Conservation (phyloP, 768 basidiomycete species). For the Tylopilus subfusipes region DNA sequence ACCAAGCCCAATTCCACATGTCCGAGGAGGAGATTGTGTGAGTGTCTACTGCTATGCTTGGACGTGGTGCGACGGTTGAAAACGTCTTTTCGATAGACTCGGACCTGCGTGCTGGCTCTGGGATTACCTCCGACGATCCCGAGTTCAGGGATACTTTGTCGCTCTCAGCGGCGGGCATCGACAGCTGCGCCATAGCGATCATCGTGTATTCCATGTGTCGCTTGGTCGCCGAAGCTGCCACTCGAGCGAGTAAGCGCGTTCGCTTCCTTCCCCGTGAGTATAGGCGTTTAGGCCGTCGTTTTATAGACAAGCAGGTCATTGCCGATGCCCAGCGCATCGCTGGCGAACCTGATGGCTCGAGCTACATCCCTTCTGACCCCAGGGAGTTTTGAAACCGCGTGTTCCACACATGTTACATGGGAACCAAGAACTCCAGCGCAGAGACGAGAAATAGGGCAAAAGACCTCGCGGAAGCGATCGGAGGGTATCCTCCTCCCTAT, state of each 20-base stretch:
- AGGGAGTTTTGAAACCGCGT: slow-evolving; percentile 81
- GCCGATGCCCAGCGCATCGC: slow-evolving; percentile 85
- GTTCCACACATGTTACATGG: slow-evolving; percentile 99
- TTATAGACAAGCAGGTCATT: slow-evolving; percentile 78
- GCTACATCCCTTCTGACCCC: slow-evolving; percentile 82
- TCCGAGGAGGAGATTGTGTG: slow-evolving; percentile 99
- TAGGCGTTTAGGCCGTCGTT: not conserved
- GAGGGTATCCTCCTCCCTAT: slow-evolving; percentile 53
- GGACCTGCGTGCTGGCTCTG: slow-evolving; percentile 99
- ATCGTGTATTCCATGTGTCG: slow-evolving; percentile 98
- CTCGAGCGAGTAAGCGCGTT: slow-evolving; percentile 55
- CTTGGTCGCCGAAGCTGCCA: slow-evolving; percentile 77
- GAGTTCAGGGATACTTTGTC: slow-evolving; percentile 92
- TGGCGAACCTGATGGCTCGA: slow-evolving; percentile 77
- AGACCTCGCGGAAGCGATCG: slow-evolving; percentile 82
- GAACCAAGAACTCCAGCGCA: slow-evolving; percentile 88
- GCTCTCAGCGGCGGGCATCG: slow-evolving; percentile 97
- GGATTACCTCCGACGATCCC: slow-evolving; percentile 95
- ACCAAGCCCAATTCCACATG: slow-evolving; percentile 54
- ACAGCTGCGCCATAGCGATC: slow-evolving; percentile 94
- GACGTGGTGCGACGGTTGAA: not conserved
- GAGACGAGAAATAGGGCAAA: slow-evolving; percentile 88
- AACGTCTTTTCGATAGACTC: slow-evolving; percentile 47
- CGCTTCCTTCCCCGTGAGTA: not conserved
- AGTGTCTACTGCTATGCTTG: slow-evolving; percentile 24